Evolutionary conservation across 2,329 filamentous ascomycete genomes (phyloP).

Genomic region (Botrytis fabae): DNA sequence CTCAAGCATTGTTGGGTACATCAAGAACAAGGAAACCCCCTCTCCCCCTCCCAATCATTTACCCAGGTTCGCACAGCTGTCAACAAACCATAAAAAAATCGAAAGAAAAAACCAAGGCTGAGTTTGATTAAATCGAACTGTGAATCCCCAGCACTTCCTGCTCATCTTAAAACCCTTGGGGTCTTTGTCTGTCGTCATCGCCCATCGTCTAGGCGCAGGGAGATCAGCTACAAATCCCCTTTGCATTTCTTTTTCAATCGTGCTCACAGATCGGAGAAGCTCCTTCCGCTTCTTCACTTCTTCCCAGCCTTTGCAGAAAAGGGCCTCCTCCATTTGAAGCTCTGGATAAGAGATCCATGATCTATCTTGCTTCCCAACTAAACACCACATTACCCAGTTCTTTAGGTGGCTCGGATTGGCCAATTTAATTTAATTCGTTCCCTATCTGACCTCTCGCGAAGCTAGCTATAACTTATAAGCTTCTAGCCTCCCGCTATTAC

Average conservation of each 20-base stretch:
- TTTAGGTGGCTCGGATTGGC: constrained; percentile 1
- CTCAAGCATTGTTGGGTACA: not conserved
- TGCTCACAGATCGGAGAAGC: not conserved
- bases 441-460: constrained; percentile 15
- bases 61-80: not conserved
- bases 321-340: not conserved
- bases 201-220: not conserved
- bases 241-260: not conserved
- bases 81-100: not conserved
- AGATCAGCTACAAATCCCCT: not conserved
- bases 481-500: constrained; percentile 3
- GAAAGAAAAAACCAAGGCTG: constrained; percentile 1
- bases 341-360: not conserved
- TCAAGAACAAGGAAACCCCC: constrained; percentile 12
- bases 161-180: not conserved
- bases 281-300: not conserved
- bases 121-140: not conserved
- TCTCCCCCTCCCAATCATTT: not conserved
- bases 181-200: constrained; percentile 21
- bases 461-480: not conserved
- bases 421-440: constrained; percentile 14
- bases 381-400: constrained; percentile 7
- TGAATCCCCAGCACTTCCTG: not conserved
- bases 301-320: not conserved
- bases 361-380: not conserved